Evolutionary conservation across 2,329 filamentous ascomycete species (phyloP), one percentile per base, ranked within the genome.

Genomic region (Exophiala sideris): DNA sequence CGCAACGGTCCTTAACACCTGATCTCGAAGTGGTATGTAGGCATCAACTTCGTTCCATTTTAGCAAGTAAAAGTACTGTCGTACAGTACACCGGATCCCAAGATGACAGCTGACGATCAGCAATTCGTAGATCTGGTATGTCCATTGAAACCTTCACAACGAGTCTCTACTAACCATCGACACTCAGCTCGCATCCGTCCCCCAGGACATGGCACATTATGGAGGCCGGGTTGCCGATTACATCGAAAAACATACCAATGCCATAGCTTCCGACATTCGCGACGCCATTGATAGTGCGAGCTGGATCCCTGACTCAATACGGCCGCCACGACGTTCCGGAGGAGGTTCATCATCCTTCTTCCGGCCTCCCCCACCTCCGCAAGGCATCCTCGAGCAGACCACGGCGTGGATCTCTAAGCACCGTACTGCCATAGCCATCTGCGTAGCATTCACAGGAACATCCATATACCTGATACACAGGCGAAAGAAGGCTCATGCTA

Each of bases 211-310:
- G 68, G 82, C 81, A 58, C 79, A 78, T 60, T 91, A 90, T 70
- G 85, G 87, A 12, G 77, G 79, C 63, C 80, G 88, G 49, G 80
- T 92, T 57, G 89, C 89, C 68, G 86, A 90, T 60, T 87, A 86
- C 62, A 83, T 95, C 68, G 89, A 96, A 72, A 79, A 81, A 54
- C 84, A 91, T 67, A 86, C 96, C 70, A 89, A 96, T 65, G 78
- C 80, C 56, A 84, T 89, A 41, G 88, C 91, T 50, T 76, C 79
- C 34, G 77, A 80, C 35, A 77, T 96, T 44, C 84, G 88, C 67
- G 85, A 90, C 59, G 3, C 76, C 90, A 42, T 80, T 86, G 35
- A 77, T 84, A 35, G 80, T 84, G 50, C 72, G 79, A 57, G 47
- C 68, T 94, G 89, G 88, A 75, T 95, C 11, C 89, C 89, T 39